A percentile compares a stretch with the other conserved stretches of the same genome.
Evolutionary conservation across 768 basidiomycete genomes (phyloP).

Genomic region (Suillus subaureus): DNA sequence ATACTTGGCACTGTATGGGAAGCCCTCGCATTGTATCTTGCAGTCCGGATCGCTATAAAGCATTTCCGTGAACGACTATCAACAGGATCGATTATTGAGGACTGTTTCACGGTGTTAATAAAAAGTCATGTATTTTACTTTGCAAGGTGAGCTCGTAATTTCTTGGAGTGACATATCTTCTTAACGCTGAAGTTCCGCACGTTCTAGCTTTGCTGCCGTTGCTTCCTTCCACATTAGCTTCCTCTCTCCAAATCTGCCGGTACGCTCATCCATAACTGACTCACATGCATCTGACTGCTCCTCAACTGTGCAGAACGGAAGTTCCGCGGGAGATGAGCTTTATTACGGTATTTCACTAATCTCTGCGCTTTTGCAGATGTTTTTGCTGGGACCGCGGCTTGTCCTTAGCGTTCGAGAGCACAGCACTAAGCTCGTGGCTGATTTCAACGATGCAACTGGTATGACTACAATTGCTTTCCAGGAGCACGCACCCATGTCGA

Average conservation of each 20-base stretch:
- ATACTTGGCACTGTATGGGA: not conserved
- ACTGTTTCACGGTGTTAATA: not conserved
- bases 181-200: not conserved
- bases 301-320: not conserved
- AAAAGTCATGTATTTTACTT: not conserved
- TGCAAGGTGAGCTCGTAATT: not conserved
- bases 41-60: not conserved
- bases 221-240: not conserved
- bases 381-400: not conserved
- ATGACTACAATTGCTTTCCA: not conserved
- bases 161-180: not conserved
- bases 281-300: not conserved
- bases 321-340: not conserved
- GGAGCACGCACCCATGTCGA: not conserved
- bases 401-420: conserved; percentile 1
- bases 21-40: not conserved
- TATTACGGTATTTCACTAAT: not conserved
- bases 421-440: not conserved
- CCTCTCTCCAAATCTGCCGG: not conserved
- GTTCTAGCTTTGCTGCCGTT: not conserved
- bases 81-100: not conserved
- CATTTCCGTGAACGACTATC: not conserved
- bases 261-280: not conserved
- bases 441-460: not conserved
- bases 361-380: not conserved